A percentile compares a stretch with the other conserved stretches of the same genome.
These are phyloP conservation scores for Capsicum baccatum DNA, from an alignment of 257 asterid species.

Conservation along the genomic window DNA sequence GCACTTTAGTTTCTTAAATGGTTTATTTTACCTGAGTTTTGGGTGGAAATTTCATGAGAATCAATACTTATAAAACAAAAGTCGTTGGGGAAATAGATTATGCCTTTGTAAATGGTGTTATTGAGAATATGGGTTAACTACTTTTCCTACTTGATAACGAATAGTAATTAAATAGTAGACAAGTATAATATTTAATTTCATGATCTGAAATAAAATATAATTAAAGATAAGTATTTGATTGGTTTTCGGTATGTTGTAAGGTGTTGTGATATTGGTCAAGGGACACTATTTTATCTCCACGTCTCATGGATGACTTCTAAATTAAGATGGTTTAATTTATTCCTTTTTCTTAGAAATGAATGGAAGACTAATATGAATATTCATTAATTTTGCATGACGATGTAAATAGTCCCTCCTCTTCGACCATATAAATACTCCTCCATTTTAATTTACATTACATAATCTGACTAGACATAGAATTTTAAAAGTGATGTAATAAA, in stretches of 20 bases:
- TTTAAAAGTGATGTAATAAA: no score
- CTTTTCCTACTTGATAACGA: slow-evolving; percentile 36
- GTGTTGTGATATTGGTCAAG: background rate
- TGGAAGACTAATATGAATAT: no score
- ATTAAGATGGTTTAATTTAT: background rate
- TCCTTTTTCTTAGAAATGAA: background rate
- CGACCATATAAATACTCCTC: no score
- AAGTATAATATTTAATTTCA: background rate
- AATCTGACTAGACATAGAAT: no score
- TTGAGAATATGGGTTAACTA: slow-evolving; percentile 46
- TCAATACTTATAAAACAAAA: slow-evolving; percentile 18
- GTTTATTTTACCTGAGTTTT: background rate
- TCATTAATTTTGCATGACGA: no score
- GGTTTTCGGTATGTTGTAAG: background rate
- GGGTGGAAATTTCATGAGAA: background rate
- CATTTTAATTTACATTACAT: no score
- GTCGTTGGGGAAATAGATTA: no score
- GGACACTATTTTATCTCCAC: background rate
- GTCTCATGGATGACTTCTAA: slow-evolving; percentile 4
- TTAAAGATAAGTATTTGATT: background rate
- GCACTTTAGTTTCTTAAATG: background rate
- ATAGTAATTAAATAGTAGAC: background rate
- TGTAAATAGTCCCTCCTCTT: no score
- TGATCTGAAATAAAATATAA: no score
- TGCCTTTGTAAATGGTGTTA: slow-evolving; percentile 25